A percentile compares a stretch with the other conserved stretches of the same genome.
These are phyloP conservation scores for Penicillium sp. DNA, from an alignment of 2,329 filamentous ascomycete genomes.

Conservation along the genomic window DNA sequence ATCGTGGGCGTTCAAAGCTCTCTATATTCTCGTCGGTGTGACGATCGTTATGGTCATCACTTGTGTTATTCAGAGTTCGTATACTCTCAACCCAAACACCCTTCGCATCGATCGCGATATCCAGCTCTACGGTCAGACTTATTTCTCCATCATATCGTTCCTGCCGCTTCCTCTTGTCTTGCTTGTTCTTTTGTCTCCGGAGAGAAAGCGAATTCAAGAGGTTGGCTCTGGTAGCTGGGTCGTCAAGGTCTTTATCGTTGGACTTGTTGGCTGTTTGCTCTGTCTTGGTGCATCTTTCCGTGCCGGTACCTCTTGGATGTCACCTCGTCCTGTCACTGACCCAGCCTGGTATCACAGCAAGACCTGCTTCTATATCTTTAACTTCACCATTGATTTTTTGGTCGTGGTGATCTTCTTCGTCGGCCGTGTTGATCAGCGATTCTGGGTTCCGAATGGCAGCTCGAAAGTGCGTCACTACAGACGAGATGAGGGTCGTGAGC, in stretches of 20 bases:
- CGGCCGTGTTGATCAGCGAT: conserved; percentile 69
- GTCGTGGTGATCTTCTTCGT: conserved; percentile 66
- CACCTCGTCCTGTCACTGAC: conserved; percentile 46
- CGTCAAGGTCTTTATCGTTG: conserved; percentile 64
- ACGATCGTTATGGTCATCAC: conserved; percentile 66
- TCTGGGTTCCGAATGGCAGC: conserved; percentile 67
- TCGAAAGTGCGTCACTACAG: conserved; percentile 16
- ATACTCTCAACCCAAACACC: conserved; percentile 56
- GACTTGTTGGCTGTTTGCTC: conserved; percentile 58
- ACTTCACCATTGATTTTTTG: conserved; percentile 70
- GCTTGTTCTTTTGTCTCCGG: conserved; percentile 47
- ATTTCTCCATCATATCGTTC: conserved; percentile 64
- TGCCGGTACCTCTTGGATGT: conserved; percentile 55
- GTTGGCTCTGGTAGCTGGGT: conserved; percentile 67
- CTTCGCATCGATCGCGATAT: conserved; percentile 58
- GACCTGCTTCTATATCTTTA: conserved; percentile 75
- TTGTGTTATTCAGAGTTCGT: conserved; percentile 62
- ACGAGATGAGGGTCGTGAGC: background rate
- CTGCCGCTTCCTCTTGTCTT: conserved; percentile 60
- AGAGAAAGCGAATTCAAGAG: conserved; percentile 48
- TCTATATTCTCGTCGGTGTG: conserved; percentile 58
- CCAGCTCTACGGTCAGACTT: conserved; percentile 61
- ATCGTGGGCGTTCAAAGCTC: conserved; percentile 52
- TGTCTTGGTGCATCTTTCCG: conserved; percentile 69
- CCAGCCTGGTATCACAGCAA: conserved; percentile 70